These are phyloP conservation scores for Mortierella claussenii DNA, from an alignment of 192 early-diverging fungal species.

Conservation along the genomic window DNA sequence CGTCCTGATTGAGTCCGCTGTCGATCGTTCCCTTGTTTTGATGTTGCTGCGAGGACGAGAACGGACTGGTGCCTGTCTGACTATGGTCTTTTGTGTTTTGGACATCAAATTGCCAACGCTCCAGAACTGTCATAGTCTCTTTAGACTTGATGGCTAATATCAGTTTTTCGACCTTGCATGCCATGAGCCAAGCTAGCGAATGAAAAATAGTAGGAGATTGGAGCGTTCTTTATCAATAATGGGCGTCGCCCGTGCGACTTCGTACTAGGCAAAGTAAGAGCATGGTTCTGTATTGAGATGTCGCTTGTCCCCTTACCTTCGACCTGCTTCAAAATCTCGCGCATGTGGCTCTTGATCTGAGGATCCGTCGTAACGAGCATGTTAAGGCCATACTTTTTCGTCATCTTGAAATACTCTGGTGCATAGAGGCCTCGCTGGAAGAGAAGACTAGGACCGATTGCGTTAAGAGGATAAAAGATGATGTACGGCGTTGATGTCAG, in stretches of 20 bases:
- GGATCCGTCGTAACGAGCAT: conserved; percentile 83
- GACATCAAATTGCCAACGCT: conserved; percentile 97
- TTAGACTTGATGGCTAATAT: conserved; percentile 89
- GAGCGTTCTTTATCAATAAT: neutral
- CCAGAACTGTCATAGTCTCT: conserved; percentile 83
- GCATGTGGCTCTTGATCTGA: conserved; percentile 77
- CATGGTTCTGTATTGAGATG: neutral
- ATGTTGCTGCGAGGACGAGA: neutral
- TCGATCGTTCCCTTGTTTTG: neutral
- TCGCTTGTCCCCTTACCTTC: conserved; percentile 75
- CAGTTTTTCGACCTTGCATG: conserved; percentile 80
- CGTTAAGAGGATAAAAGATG: no score
- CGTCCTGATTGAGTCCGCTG: no score
- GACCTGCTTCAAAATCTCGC: conserved; percentile 80
- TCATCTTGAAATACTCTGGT: conserved; percentile 88
- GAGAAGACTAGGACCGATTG: conserved; percentile 49
- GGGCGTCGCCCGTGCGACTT: no score
- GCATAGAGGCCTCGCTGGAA: conserved; percentile 95
- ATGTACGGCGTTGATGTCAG: neutral
- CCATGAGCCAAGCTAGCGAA: conserved; percentile 76
- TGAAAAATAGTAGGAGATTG: neutral
- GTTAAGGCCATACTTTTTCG: conserved; percentile 89
- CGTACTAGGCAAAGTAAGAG: no score
- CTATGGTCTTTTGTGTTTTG: conserved; percentile 67
- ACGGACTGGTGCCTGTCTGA: neutral